Conservation (phyloP, 2,329 filamentous ascomycete species). For the Aspergillus pseudoglaucus region DNA sequence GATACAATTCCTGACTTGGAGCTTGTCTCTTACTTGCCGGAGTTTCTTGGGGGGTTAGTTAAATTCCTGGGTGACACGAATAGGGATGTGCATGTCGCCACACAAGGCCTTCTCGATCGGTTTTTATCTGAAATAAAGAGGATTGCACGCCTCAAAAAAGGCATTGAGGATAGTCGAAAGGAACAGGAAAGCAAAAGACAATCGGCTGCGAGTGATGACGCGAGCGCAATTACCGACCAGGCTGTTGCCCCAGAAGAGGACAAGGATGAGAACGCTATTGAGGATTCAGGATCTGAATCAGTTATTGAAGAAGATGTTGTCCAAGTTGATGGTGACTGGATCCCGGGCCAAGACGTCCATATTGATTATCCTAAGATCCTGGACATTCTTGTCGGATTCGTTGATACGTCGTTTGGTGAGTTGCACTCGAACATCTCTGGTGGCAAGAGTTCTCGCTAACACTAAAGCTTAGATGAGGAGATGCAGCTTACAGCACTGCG, state of each 20-base stretch:
- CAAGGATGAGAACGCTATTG: conserved; percentile 51
- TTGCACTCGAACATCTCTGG: conserved; percentile 18
- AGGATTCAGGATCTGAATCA: conserved; percentile 39
- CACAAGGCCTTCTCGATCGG: conserved; percentile 78
- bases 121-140: conserved; percentile 92
- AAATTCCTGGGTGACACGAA: conserved; percentile 90
- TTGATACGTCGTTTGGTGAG: conserved; percentile 71
- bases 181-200: conserved; percentile 60
- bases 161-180: conserved; percentile 78
- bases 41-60: conserved; percentile 82
- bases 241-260: conserved; percentile 32
- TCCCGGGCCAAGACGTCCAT: conserved; percentile 92
- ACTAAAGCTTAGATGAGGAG: conserved; percentile 64
- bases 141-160: conserved; percentile 86
- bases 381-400: conserved; percentile 81
- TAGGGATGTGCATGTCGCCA: conserved; percentile 87
- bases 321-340: conserved; percentile 83
- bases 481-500: conserved; percentile 83
- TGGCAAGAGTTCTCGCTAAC: conserved; percentile 10
- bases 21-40: conserved; percentile 83
- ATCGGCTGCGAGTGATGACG: conserved; percentile 63
- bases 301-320: conserved; percentile 47
- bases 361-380: conserved; percentile 89
- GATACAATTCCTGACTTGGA: conserved; percentile 97
- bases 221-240: conserved; percentile 50